Conservation (phyloP, 108 stramenopile species). For the Phaeodactylum tricornutum region DNA sequence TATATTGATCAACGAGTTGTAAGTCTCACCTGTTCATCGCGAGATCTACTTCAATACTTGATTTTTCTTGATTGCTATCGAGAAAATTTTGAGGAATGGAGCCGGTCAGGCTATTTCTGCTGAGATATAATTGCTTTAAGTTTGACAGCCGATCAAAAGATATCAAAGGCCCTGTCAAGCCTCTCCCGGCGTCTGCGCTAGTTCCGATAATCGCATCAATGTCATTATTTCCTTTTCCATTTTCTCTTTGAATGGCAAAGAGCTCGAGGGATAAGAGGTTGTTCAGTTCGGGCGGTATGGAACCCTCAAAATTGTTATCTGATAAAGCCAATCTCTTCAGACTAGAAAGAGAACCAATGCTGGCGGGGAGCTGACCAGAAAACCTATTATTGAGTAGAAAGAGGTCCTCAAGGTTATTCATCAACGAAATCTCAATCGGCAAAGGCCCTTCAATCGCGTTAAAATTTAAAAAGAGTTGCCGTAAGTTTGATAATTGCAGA, state of each 20-base stretch:
- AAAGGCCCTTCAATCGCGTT: constrained; percentile 17
- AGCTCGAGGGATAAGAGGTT: constrained; percentile 8
- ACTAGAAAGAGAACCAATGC: constrained; percentile 24
- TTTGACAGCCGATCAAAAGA: constrained; percentile 8
- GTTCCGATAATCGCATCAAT: too few relatives aligned
- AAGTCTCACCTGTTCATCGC: too few relatives aligned
- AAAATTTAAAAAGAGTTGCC: constrained; percentile 13
- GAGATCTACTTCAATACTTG: constrained; percentile 26
- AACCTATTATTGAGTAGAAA: constrained; percentile 26
- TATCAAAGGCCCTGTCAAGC: constrained; percentile 2
- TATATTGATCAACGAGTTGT: too few relatives aligned
- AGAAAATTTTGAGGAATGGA: constrained; percentile 39
- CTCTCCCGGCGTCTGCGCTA: background rate
- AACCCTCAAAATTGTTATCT: constrained; percentile 44
- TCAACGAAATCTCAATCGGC: constrained; percentile 9
- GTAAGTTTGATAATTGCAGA: constrained; percentile 23
- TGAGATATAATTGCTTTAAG: constrained; percentile 16
- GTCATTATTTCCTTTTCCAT: constrained; percentile 3
- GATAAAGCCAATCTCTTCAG: constrained; percentile 17
- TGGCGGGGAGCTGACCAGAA: constrained; percentile 32
- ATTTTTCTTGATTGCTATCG: constrained; percentile 20
- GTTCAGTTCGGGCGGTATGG: constrained; percentile 20
- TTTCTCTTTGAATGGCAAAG: background rate
- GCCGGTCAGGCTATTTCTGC: constrained; percentile 32
- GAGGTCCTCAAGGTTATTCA: constrained; percentile 8